Percentiles rank a stretch among this genome's conserved stretches.
Evolutionary conservation across 805 yeast species (phyloP).

Genomic region (Kregervanrija delftensis): DNA sequence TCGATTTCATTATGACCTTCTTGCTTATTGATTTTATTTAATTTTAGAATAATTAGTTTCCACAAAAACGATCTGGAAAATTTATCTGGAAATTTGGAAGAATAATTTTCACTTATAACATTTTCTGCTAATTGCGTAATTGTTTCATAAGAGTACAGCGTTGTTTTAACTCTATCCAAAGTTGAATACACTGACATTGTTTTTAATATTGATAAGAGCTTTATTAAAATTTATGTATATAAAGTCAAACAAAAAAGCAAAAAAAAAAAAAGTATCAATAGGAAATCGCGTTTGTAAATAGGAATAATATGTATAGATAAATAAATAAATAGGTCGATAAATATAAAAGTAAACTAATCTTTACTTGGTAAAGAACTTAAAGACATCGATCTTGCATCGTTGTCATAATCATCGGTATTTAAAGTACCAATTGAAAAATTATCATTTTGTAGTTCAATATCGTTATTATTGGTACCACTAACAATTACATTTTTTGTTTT

Average conservation of each 20-base stretch:
- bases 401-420: conserved; percentile 1
- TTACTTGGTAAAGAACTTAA: background rate
- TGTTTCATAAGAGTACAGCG: conserved; percentile 5
- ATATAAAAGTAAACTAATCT: background rate
- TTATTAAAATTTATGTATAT: too few species aligned
- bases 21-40: conserved; percentile 6
- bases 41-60: conserved; percentile 13
- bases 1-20: conserved; percentile 4
- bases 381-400: background rate
- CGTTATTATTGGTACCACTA: background rate
- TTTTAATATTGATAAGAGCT: too few species aligned
- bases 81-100: conserved; percentile 3
- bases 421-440: background rate
- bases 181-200: background rate
- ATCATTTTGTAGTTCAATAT: background rate
- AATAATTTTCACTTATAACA: conserved; percentile 5
- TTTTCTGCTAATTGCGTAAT: conserved; percentile 6
- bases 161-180: background rate
- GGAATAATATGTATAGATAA: background rate
- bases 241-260: too few species aligned
- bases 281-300: background rate
- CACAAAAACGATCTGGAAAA: conserved; percentile 17
- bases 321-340: background rate
- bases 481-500: background rate
- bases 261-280: background rate